Evolutionary conservation across 352 stramenopile genomes (phyloP).

Genomic region (Phytophthora citrophthora): DNA sequence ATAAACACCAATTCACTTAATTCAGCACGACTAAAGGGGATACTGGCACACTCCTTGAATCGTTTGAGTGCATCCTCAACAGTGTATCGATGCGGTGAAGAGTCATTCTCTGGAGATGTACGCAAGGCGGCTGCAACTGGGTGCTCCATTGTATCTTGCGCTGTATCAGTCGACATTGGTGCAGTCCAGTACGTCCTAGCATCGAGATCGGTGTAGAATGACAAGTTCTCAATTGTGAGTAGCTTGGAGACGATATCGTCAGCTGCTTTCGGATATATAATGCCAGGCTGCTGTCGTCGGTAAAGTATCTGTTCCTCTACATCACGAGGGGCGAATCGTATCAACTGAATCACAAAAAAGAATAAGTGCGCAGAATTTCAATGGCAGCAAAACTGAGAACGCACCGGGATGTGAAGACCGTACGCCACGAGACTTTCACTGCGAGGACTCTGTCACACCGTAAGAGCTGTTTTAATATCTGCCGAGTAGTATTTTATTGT

Average conservation of each 20-base stretch:
- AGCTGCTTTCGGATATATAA: slow-evolving; percentile 46
- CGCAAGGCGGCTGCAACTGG: slow-evolving; percentile 2
- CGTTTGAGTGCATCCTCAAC: slow-evolving; percentile 25
- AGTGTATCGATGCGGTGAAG: slow-evolving; percentile 4
- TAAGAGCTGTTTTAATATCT: too few relatives aligned
- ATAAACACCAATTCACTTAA: slow-evolving; percentile 57
- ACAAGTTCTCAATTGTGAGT: slow-evolving; percentile 64
- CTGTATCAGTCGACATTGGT: slow-evolving; percentile 2
- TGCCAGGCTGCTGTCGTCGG: slow-evolving; percentile 55
- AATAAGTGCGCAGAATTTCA: neutral
- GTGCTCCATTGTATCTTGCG: neutral
- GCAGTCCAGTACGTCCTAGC: slow-evolving; percentile 38
- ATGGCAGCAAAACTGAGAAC: neutral
- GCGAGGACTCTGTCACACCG: slow-evolving; percentile 44
- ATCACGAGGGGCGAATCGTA: slow-evolving; percentile 57
- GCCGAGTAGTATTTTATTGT: too few relatives aligned
- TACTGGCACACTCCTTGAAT: slow-evolving; percentile 44
- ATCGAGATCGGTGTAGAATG: slow-evolving; percentile 65
- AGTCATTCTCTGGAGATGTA: neutral
- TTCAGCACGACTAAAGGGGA: slow-evolving; percentile 38
- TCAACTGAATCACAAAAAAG: slow-evolving; percentile 37
- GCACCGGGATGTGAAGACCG: slow-evolving; percentile 63
- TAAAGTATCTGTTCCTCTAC: slow-evolving; percentile 68
- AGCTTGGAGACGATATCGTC: slow-evolving; percentile 57
- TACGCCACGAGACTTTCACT: slow-evolving; percentile 54